phyloP scores from a whole-genome alignment of 257 asterid genomes.

The Lantana camara region DNA sequence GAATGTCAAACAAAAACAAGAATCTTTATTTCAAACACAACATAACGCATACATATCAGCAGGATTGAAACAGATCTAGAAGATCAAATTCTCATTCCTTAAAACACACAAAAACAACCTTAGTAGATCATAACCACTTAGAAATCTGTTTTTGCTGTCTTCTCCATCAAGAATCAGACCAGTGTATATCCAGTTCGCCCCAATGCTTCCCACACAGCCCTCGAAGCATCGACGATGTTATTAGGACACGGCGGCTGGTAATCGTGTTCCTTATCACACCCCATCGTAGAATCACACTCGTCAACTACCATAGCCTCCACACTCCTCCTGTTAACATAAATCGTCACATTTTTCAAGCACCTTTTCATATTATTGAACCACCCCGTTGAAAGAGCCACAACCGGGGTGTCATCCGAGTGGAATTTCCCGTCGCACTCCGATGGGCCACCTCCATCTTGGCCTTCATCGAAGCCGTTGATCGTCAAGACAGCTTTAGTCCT shows the following conservation, averaged over 20 bases:
- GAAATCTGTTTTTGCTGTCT: too few relatives aligned
- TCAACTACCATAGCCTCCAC: slow-evolving; percentile 50
- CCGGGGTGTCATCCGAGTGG: slow-evolving; percentile 38
- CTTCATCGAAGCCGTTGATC: slow-evolving; percentile 45
- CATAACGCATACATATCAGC: neutral
- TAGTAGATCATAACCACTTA: too few relatives aligned
- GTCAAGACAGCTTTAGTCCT: slow-evolving; percentile 45
- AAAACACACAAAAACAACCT: neutral
- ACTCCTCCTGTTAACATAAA: slow-evolving; percentile 39
- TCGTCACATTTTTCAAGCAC: slow-evolving; percentile 37
- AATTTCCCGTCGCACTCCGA: slow-evolving; percentile 46
- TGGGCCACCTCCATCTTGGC: slow-evolving; percentile 52
- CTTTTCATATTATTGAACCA: slow-evolving; percentile 45
- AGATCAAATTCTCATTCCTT: neutral
- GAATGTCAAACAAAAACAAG: neutral
- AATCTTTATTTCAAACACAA: slow-evolving; percentile 2
- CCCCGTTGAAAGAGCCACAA: slow-evolving; percentile 54
- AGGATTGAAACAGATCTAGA: neutral
- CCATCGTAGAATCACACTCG: slow-evolving; percentile 48
- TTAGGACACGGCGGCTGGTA: slow-evolving; percentile 49
- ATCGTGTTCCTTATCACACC: slow-evolving; percentile 49
- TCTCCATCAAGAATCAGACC: slow-evolving; percentile 34
- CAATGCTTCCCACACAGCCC: slow-evolving; percentile 50
- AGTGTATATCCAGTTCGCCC: slow-evolving; percentile 32
- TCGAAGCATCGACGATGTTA: slow-evolving; percentile 49